Conservation (phyloP, 345 rosid species). For the Eucalyptus polybractea region DNA sequence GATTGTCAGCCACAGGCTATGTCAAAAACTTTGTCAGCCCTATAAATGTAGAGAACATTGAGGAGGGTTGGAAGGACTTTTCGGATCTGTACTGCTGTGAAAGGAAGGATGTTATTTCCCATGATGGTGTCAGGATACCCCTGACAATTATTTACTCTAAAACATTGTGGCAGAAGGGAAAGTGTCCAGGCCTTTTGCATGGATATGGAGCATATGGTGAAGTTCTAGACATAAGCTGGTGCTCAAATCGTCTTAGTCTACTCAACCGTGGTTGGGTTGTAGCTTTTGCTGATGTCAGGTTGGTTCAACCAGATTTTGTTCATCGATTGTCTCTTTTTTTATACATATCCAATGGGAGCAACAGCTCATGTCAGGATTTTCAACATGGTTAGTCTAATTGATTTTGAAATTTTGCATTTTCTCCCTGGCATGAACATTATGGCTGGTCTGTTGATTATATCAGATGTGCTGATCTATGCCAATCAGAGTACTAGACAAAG, state of each 20-base stretch:
- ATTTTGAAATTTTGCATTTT: not conserved
- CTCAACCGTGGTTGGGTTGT: slow-evolving; percentile 93
- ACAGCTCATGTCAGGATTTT: not conserved
- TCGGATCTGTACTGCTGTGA: slow-evolving; percentile 53
- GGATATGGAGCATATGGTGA: slow-evolving; percentile 95
- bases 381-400: not conserved
- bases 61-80: slow-evolving; percentile 34
- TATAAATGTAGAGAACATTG: not conserved
- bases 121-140: slow-evolving; percentile 67
- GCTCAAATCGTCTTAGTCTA: slow-evolving; percentile 56
- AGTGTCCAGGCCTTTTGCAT: slow-evolving; percentile 59
- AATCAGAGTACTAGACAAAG: not conserved
- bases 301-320: not conserved
- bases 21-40: not conserved
- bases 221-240: slow-evolving; percentile 73
- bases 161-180: slow-evolving; percentile 41
- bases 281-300: slow-evolving; percentile 96
- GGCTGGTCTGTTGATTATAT: not conserved
- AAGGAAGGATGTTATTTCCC: slow-evolving; percentile 55
- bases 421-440: not conserved
- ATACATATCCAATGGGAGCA: not conserved
- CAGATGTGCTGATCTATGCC: not conserved
- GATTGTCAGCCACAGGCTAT: slow-evolving; percentile 1
- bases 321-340: not conserved
- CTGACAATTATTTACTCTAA: slow-evolving; percentile 67